Percentiles rank a stretch among this genome's conserved stretches.
phyloP scores from a whole-genome alignment of 73 alveolate species.

The Paramecium caudatum region DNA sequence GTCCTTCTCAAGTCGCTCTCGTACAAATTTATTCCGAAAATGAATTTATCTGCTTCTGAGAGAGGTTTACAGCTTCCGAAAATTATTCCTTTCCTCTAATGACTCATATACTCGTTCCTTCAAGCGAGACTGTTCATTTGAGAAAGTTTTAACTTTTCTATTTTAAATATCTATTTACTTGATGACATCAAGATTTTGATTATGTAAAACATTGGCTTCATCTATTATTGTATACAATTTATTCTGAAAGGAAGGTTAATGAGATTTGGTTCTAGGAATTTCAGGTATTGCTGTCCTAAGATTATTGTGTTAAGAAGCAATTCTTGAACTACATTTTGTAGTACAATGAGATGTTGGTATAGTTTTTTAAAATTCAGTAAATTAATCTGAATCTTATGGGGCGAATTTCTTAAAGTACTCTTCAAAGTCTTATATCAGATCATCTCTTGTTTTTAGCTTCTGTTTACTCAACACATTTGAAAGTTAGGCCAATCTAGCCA shows the following conservation, averaged over 20 bases:
- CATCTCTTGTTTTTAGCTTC: neutral
- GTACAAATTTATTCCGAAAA: constrained; percentile 29
- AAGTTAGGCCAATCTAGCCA: constrained; percentile 33
- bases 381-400: neutral
- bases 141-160: neutral
- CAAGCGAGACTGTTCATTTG: neutral
- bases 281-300: constrained; percentile 7
- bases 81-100: neutral
- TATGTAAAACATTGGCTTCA: neutral
- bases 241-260: neutral
- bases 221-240: neutral
- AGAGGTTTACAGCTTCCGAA: neutral
- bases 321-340: constrained; percentile 33
- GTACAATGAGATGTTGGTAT: constrained; percentile 10
- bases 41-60: constrained; percentile 29
- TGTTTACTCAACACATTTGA: constrained; percentile 11
- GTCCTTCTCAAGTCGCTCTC: constrained; percentile 31
- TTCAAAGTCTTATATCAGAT: constrained; percentile 6
- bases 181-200: neutral
- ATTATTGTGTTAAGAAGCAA: neutral
- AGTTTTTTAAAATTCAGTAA: constrained; percentile 10
- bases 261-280: neutral
- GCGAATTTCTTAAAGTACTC: neutral
- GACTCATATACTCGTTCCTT: neutral
- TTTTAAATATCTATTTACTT: neutral